Conservation (phyloP, 306 rosid species). For the Dalbergia cultrata region DNA sequence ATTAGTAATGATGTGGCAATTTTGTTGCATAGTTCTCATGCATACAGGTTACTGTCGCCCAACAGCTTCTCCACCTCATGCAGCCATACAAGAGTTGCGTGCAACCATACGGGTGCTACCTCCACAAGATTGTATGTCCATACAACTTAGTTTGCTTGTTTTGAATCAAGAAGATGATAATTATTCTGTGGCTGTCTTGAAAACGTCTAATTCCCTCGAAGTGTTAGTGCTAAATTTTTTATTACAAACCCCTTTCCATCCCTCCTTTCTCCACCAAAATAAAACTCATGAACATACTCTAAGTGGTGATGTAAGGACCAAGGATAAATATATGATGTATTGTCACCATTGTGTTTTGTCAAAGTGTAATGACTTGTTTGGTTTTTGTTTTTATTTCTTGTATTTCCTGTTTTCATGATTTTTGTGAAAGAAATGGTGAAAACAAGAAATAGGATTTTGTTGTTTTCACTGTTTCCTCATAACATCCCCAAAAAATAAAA, state of each 20-base stretch:
- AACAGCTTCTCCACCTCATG: conserved; percentile 89
- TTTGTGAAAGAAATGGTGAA: no score
- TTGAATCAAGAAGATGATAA: conserved; percentile 11
- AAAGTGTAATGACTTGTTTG: no score
- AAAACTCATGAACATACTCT: no score
- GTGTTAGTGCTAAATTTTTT: neutral
- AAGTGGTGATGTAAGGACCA: no score
- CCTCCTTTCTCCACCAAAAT: no score
- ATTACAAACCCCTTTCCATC: no score
- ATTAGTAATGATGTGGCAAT: conserved; percentile 42
- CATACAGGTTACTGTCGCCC: conserved; percentile 99
- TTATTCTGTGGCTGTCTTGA: conserved; percentile 1
- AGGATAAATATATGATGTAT: neutral
- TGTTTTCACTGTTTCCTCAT: no score
- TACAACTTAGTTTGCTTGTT: conserved; percentile 30
- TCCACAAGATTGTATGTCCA: conserved; percentile 90
- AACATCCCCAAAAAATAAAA: no score
- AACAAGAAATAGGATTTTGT: no score
- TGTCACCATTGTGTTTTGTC: neutral
- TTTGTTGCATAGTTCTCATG: conserved; percentile 84
- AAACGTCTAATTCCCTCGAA: neutral
- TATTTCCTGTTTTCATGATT: no score
- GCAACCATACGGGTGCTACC: conserved; percentile 88
- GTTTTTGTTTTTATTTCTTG: no score
- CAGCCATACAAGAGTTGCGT: conserved; percentile 90